Percentiles rank a stretch among this genome's conserved stretches.
phyloP scores from a whole-genome alignment of 805 yeast genomes.

The Ogataea pignaliae region DNA sequence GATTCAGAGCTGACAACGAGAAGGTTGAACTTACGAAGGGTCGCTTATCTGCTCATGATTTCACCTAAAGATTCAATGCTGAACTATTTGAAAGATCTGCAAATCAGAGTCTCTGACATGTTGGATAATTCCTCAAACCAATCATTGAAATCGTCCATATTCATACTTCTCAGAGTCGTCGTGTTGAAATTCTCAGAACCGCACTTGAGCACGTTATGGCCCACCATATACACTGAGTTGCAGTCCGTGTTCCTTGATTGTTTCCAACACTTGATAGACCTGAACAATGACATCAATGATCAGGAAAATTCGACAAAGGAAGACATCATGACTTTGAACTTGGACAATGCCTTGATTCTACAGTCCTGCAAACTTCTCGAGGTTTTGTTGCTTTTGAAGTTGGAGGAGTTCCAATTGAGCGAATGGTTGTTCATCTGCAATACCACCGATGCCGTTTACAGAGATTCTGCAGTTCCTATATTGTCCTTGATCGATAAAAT shows the following conservation, averaged over 20 bases:
- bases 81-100: conserved; percentile 41
- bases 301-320: conserved; percentile 6
- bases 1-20: conserved; percentile 29
- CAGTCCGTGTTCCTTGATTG: conserved; percentile 44
- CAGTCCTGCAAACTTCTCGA: conserved; percentile 78
- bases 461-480: conserved; percentile 26
- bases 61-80: conserved; percentile 59
- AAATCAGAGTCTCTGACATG: conserved; percentile 31
- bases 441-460: conserved; percentile 32
- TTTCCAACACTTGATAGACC: conserved; percentile 15
- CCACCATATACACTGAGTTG: conserved; percentile 57
- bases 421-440: conserved; percentile 87
- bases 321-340: conserved; percentile 22
- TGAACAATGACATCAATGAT: conserved; percentile 10
- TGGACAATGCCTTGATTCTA: conserved; percentile 40
- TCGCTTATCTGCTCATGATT: conserved; percentile 59
- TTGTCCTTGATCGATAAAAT: conserved; percentile 34
- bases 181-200: conserved; percentile 56
- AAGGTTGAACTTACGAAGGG: conserved; percentile 47
- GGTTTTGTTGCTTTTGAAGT: conserved; percentile 57
- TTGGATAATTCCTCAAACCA: conserved; percentile 26
- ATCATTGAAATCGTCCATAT: conserved; percentile 39
- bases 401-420: conserved; percentile 70
- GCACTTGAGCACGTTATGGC: conserved; percentile 70
- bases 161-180: conserved; percentile 59